A percentile compares a stretch with the other conserved stretches of the same genome.
Evolutionary conservation across 192 early-diverging fungal genomes (phyloP).

Genomic region (Dimargaris xerosporica): DNA sequence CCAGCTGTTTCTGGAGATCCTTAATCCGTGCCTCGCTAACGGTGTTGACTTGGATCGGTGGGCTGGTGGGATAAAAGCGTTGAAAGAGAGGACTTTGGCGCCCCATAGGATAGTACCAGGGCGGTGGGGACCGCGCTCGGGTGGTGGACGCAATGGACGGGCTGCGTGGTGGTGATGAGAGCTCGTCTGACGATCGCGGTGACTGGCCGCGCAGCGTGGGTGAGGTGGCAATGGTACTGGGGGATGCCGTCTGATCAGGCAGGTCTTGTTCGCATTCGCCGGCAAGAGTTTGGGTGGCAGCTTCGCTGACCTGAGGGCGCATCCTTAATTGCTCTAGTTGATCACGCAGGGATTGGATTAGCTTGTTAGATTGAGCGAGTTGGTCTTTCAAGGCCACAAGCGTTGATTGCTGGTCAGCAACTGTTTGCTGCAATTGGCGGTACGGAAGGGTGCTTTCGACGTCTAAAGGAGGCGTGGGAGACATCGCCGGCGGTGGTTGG

Average conservation of each 20-base stretch:
- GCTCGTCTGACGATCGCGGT: no score
- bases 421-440: background rate
- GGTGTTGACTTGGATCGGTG: background rate
- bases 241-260: background rate
- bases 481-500: background rate
- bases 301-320: background rate
- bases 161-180: no score
- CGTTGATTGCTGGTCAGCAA: background rate
- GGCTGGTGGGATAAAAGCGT: background rate
- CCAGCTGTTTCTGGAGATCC: constrained; percentile 9
- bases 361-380: background rate
- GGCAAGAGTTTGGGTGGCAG: background rate
- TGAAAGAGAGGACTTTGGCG: constrained; percentile 4
- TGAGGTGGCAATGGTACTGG: background rate
- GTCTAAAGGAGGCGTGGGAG: background rate
- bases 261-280: background rate
- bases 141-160: background rate
- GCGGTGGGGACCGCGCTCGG: background rate
- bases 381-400: background rate
- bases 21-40: constrained; percentile 10
- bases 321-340: background rate
- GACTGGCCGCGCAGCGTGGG: background rate
- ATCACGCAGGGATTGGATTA: background rate
- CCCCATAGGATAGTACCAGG: background rate
- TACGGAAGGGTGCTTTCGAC: background rate